phyloP scores from a whole-genome alignment of 768 basidiomycete genomes.

The Lyophyllum decastes region DNA sequence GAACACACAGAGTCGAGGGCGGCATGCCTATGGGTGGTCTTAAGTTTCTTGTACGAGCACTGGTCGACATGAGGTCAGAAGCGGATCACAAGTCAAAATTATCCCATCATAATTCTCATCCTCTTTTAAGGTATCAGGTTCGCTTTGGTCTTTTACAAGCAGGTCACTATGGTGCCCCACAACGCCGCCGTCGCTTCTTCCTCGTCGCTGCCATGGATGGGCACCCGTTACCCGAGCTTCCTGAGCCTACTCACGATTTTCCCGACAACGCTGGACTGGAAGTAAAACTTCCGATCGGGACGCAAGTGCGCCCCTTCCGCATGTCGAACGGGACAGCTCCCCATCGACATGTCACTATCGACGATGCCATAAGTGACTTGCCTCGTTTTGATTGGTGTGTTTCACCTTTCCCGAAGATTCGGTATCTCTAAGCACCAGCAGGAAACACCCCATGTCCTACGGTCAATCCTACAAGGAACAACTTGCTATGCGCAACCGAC shows the following conservation, averaged over 20 bases:
- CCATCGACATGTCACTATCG: slow-evolving; percentile 58
- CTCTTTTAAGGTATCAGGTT: slow-evolving; percentile 48
- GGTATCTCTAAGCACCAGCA: slow-evolving; percentile 12
- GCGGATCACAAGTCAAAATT: background rate
- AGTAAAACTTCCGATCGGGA: slow-evolving; percentile 50
- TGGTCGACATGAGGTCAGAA: slow-evolving; percentile 67
- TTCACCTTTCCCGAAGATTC: background rate
- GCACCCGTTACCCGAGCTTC: slow-evolving; percentile 46
- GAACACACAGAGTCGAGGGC: slow-evolving; percentile 50
- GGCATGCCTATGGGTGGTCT: slow-evolving; percentile 76
- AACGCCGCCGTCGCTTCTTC: slow-evolving; percentile 55
- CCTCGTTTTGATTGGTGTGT: slow-evolving; percentile 73
- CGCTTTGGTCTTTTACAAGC: slow-evolving; percentile 53
- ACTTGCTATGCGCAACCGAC: slow-evolving; percentile 21
- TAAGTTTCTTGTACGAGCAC: slow-evolving; percentile 61
- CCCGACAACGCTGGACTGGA: slow-evolving; percentile 42
- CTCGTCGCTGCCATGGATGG: slow-evolving; percentile 48
- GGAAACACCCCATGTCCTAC: slow-evolving; percentile 36
- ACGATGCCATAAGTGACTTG: slow-evolving; percentile 76
- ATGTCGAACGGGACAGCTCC: slow-evolving; percentile 52
- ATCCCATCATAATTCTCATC: background rate
- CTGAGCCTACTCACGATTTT: slow-evolving; percentile 59
- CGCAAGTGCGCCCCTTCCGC: slow-evolving; percentile 43
- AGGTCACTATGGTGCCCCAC: slow-evolving; percentile 58
- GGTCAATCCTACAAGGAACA: slow-evolving; percentile 12